phyloP scores from a whole-genome alignment of 1,284 basidiomycete species.

The Apiotrichum sp. region DNA sequence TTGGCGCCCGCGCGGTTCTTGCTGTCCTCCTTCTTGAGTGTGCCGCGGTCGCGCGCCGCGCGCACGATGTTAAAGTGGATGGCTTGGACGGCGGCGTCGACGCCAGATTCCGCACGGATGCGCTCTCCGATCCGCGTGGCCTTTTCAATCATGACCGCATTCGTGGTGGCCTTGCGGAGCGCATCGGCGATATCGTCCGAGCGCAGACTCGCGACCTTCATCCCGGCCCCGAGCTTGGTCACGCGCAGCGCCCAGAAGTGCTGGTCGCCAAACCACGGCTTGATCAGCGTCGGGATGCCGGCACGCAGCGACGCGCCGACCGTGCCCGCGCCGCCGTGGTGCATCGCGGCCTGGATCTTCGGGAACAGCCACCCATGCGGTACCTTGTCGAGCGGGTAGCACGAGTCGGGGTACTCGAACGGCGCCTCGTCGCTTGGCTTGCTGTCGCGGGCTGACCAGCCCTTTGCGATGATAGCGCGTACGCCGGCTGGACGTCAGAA shows the following conservation, averaged over 20 bases:
- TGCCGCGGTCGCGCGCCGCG: conserved; percentile 24
- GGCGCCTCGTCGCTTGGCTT: conserved; percentile 46
- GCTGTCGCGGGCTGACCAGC: conserved; percentile 60
- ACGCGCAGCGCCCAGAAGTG: conserved; percentile 68
- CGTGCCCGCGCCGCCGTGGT: conserved; percentile 69
- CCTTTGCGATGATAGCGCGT: conserved; percentile 67
- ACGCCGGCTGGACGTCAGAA: conserved; percentile 51
- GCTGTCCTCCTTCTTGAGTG: conserved; percentile 6
- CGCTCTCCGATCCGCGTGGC: conserved; percentile 58
- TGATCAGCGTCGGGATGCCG: conserved; percentile 68
- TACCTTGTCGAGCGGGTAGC: conserved; percentile 56
- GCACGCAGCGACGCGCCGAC: conserved; percentile 63
- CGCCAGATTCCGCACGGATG: conserved; percentile 54
- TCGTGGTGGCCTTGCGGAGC: conserved; percentile 55
- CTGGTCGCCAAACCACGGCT: conserved; percentile 65
- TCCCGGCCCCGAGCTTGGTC: conserved; percentile 55
- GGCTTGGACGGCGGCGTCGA: conserved; percentile 33
- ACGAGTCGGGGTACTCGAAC: conserved; percentile 43
- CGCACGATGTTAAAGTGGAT: conserved; percentile 37
- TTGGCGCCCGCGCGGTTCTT: not conserved
- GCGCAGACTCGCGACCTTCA: conserved; percentile 53
- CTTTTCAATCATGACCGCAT: conserved; percentile 59
- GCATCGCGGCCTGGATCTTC: conserved; percentile 53
- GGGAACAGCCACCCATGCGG: conserved; percentile 80
- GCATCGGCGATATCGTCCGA: conserved; percentile 55